phyloP scores from a whole-genome alignment of 2,329 filamentous ascomycete species.

The Talaromyces funiculosus region DNA sequence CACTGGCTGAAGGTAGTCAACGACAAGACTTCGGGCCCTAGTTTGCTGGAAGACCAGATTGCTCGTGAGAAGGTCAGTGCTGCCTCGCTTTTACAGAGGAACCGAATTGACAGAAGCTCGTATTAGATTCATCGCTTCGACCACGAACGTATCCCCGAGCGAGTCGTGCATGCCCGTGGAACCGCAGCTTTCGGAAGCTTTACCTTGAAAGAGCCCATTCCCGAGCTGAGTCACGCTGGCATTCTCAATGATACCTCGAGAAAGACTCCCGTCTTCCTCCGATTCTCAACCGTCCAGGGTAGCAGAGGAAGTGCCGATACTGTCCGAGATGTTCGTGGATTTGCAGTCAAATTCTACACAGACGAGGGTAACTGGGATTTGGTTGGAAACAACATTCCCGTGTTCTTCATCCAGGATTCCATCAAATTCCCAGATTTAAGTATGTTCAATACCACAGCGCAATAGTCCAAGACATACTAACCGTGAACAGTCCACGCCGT shows the following conservation, averaged over 20 bases:
- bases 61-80: slow-evolving; percentile 62
- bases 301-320: slow-evolving; percentile 73
- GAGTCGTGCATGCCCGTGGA: slow-evolving; percentile 63
- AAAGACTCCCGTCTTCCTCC: slow-evolving; percentile 60
- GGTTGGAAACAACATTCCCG: slow-evolving; percentile 68
- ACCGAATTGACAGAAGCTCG: neutral
- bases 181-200: slow-evolving; percentile 62
- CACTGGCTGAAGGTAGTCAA: slow-evolving; percentile 66
- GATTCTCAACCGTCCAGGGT: slow-evolving; percentile 73
- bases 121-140: slow-evolving; percentile 59
- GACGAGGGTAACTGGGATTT: slow-evolving; percentile 72
- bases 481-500: slow-evolving; percentile 43
- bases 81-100: neutral
- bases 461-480: neutral
- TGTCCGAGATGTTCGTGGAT: slow-evolving; percentile 76
- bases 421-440: slow-evolving; percentile 67
- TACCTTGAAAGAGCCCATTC: slow-evolving; percentile 58
- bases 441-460: neutral
- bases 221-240: slow-evolving; percentile 58
- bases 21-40: slow-evolving; percentile 60
- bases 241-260: slow-evolving; percentile 64
- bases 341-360: slow-evolving; percentile 73
- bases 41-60: slow-evolving; percentile 66
- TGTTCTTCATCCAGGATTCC: slow-evolving; percentile 71
- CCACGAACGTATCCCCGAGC: slow-evolving; percentile 64